These are phyloP conservation scores for Phytophthora crassamura DNA, from an alignment of 352 stramenopile genomes.

Conservation along the genomic window DNA sequence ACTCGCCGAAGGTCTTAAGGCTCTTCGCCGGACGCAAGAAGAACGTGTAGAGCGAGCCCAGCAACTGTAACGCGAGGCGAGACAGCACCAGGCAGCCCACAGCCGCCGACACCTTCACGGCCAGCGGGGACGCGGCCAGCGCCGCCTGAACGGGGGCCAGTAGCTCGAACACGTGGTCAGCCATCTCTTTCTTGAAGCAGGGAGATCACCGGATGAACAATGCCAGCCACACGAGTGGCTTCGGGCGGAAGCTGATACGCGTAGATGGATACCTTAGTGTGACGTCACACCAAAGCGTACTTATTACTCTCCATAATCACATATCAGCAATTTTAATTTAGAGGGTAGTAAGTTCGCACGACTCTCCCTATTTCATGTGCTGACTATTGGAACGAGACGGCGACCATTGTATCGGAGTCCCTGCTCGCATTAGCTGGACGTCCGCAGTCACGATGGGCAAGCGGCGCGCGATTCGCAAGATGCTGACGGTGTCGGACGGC, in stretches of 20 bases:
- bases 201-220: constrained; percentile 4
- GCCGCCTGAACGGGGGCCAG: constrained; percentile 40
- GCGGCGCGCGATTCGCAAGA: constrained; percentile 64
- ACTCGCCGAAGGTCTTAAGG: constrained; percentile 96
- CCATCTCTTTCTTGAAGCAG: constrained; percentile 21
- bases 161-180: constrained; percentile 30
- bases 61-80: constrained; percentile 58
- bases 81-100: constrained; percentile 59
- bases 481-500: constrained; percentile 76
- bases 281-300: constrained; percentile 17
- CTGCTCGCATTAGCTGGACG: background rate
- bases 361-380: background rate
- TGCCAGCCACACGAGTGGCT: constrained; percentile 21
- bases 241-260: background rate
- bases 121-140: constrained; percentile 41
- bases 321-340: too few relatives aligned
- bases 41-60: constrained; percentile 72
- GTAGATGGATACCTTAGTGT: constrained; percentile 5
- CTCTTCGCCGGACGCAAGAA: constrained; percentile 95
- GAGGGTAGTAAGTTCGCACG: background rate
- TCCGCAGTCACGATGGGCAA: constrained; percentile 53
- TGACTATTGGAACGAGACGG: constrained; percentile 3
- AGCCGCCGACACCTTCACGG: constrained; percentile 50
- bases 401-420: background rate
- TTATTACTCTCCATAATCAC: background rate